phyloP scores from a whole-genome alignment of 2,329 filamentous ascomycete genomes.

The Hypoxylon sp. region DNA sequence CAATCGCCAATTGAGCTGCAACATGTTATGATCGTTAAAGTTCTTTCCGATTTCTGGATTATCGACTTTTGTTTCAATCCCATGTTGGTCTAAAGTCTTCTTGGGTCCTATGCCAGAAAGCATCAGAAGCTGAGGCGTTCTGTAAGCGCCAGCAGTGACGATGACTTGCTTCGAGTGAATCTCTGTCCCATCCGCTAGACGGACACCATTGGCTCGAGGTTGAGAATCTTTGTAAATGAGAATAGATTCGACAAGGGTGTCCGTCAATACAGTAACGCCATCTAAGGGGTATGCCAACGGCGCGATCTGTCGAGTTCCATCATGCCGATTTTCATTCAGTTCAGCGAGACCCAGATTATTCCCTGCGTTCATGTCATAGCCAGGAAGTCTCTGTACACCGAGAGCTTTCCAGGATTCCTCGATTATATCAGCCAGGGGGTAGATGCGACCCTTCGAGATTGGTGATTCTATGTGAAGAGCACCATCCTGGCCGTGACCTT shows the following conservation, averaged over 20 bases:
- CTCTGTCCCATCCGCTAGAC: constrained; percentile 34
- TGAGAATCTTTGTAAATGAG: constrained; percentile 27
- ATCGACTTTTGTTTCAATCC: constrained; percentile 40
- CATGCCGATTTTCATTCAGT: constrained; percentile 43
- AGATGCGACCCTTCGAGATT: constrained; percentile 52
- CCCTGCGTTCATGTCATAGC: constrained; percentile 42
- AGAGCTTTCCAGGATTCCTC: constrained; percentile 54
- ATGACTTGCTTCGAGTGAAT: constrained; percentile 35
- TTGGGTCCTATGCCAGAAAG: constrained; percentile 46
- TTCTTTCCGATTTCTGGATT: constrained; percentile 42
- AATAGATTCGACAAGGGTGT: constrained; percentile 42
- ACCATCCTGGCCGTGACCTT: constrained; percentile 51
- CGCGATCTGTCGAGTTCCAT: constrained; percentile 45
- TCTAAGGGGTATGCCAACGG: constrained; percentile 30
- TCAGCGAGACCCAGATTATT: constrained; percentile 49
- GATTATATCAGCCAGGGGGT: constrained; percentile 53
- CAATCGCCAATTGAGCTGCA: constrained; percentile 48
- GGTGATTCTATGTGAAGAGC: constrained; percentile 50
- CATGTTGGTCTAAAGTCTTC: constrained; percentile 32
- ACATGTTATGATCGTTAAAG: constrained; percentile 44
- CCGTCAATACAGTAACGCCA: constrained; percentile 32
- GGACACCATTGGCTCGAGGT: constrained; percentile 31
- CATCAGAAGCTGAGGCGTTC: constrained; percentile 46
- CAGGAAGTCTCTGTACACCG: constrained; percentile 49
- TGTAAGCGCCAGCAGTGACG: constrained; percentile 39